Base-by-base conservation (phyloP, 2,329 filamentous ascomycete genomes). In the Xenosphaeropsis pyriputrescens region DNA sequence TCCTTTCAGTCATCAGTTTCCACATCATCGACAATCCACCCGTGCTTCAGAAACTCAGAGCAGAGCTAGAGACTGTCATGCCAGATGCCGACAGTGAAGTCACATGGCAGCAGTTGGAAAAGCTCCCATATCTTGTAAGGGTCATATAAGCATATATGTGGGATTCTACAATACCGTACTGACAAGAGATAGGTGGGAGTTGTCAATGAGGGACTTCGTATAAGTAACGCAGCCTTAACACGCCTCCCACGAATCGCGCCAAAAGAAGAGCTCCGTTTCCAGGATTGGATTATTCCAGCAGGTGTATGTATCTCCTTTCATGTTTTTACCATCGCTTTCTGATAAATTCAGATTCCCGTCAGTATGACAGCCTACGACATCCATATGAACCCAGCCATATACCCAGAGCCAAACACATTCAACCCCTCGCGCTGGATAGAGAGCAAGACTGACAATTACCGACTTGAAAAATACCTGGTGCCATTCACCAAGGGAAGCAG, bases 371-470 rank as follows among this genome's bases (percentile, higher is more conserved):
- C 39, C 16, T 30, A 43, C 12, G 33, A 39, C 14, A 38, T 42
- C 3, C 50, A 59, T 34, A 55, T 55, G 32, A 53, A 51, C 0
- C n/a, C 44, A 11, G 46, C 45, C 11, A 53, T 59, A 39, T 57
- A 49, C 35, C 35, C 39, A 1, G 45, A 56, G 6, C 39, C 46
- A 6, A 43, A 41, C 26, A 30, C 32, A 1, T 52, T 47, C 14
- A 37, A 52, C 1, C 59, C 60, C 1, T 56, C 61, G 33, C 48
- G 62, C 9, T 66, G 59, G 59, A 30, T 34, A 38, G 32, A 58
- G 5, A 9, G 7, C 22, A 26, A 26, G 5, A 6, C 22, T 3
- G 8, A 9, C 12, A 9, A 26, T 26, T 9, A 26, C 22, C 22
- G 22, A 3, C 32, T 43, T 41, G 37, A 39, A 41, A 43, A 41